Evolutionary conservation across 495 filamentous ascomycete species (phyloP).

Genomic region (Opeltia flavorubescens): DNA sequence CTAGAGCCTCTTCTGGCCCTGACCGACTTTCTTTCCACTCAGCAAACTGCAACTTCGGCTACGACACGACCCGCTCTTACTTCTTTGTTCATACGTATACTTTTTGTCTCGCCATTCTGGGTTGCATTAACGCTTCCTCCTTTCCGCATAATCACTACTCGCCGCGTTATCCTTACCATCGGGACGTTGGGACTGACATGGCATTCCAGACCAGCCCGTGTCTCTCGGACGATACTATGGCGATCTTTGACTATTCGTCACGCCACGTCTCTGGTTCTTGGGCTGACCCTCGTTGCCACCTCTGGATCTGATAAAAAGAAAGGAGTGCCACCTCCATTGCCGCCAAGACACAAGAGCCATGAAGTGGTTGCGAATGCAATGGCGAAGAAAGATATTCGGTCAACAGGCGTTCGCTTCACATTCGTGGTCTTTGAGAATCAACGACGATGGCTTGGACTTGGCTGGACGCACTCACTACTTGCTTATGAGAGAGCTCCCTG

Average conservation of each 20-base stretch:
- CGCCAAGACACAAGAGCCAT: constrained; percentile 22
- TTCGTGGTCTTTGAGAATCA: constrained; percentile 97
- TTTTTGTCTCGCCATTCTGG: constrained; percentile 81
- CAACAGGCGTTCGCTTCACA: constrained; percentile 78
- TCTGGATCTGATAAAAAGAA: constrained; percentile 15
- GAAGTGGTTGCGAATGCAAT: constrained; percentile 31
- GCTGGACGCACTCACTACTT: constrained; percentile 85
- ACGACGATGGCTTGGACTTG: constrained; percentile 83
- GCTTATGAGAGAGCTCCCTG: constrained; percentile 78
- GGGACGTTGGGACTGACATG: constrained; percentile 79
- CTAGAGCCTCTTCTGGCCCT: constrained; percentile 76
- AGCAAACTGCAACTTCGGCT: constrained; percentile 78
- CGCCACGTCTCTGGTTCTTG: constrained; percentile 55
- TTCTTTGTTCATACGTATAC: constrained; percentile 74
- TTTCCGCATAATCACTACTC: constrained; percentile 71
- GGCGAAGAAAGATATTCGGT: constrained; percentile 38
- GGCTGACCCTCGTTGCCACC: constrained; percentile 49
- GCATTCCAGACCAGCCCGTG: constrained; percentile 77
- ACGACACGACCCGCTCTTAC: constrained; percentile 88
- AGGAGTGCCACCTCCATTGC: constrained; percentile 17
- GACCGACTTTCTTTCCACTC: constrained; percentile 87
- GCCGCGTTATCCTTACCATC: constrained; percentile 60
- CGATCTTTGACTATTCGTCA: constrained; percentile 61
- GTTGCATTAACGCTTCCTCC: constrained; percentile 68
- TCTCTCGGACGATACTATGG: constrained; percentile 82